Percentiles rank a stretch among this genome's conserved stretches.
Evolutionary conservation across 192 early-diverging fungal species (phyloP).

Genomic region (Podila horticola): DNA sequence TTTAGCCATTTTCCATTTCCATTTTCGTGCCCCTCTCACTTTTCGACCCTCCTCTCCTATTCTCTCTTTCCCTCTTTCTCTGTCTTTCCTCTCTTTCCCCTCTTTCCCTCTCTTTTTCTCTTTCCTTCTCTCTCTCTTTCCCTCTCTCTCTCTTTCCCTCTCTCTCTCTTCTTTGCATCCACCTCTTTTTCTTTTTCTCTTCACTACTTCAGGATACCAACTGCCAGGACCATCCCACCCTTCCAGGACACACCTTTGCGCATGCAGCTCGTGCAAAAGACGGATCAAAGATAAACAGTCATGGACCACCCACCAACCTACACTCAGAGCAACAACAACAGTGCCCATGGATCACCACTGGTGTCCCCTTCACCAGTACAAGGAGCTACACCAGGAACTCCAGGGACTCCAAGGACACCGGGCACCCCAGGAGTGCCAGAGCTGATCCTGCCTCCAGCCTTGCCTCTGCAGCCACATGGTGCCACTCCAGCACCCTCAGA

Average conservation of each 20-base stretch:
- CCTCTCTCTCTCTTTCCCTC: background rate
- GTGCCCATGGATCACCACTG: no score
- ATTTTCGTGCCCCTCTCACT: background rate
- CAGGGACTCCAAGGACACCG: background rate
- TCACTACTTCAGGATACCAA: background rate
- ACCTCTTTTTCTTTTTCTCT: no score
- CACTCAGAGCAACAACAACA: background rate
- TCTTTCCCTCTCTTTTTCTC: background rate
- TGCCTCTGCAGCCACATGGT: background rate
- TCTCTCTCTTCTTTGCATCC: background rate
- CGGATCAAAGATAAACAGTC: no score
- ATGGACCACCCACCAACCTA: background rate
- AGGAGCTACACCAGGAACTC: no score
- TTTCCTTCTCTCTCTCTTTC: background rate
- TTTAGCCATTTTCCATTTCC: background rate
- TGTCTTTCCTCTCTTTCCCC: background rate
- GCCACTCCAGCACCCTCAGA: constrained; percentile 10
- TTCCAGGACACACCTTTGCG: background rate
- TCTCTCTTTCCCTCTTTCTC: background rate
- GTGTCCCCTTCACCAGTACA: no score
- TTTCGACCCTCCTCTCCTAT: background rate
- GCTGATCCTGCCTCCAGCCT: background rate
- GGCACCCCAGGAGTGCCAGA: background rate
- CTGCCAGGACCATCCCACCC: background rate
- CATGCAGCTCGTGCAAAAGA: background rate